Conservation (phyloP, 306 rosid species). For the Cucurbita maxima region DNA sequence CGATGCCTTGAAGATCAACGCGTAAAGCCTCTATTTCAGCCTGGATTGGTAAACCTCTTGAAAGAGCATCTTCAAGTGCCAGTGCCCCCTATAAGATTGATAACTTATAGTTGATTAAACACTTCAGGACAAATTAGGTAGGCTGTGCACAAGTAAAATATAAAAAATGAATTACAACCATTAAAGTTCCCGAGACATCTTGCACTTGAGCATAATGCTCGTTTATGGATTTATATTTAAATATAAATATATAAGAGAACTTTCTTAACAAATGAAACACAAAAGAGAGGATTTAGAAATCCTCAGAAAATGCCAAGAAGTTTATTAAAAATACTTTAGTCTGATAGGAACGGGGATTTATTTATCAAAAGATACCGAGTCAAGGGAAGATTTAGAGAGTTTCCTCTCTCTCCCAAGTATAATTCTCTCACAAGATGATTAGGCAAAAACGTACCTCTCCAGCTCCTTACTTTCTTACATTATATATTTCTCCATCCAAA, state of each 20-base stretch:
- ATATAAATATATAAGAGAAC: not conserved
- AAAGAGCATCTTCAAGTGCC: slow-evolving; percentile 78
- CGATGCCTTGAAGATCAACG: slow-evolving; percentile 50
- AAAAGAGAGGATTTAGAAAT: not conserved
- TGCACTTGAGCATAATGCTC: not conserved
- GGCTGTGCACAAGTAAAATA: not conserved
- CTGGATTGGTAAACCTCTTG: slow-evolving; percentile 77
- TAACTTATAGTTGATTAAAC: slow-evolving; percentile 9
- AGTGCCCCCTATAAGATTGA: slow-evolving; percentile 68
- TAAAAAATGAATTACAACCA: not conserved
- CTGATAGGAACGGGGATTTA: too few relatives aligned
- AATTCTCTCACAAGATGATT: too few relatives aligned
- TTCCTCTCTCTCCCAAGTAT: not conserved
- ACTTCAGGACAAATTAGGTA: slow-evolving; percentile 4
- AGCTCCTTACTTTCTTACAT: not conserved
- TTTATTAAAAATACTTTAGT: not conserved
- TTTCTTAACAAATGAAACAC: not conserved
- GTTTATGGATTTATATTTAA: not conserved
- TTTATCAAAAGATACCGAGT: not conserved
- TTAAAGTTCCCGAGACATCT: not conserved
- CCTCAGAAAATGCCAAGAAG: not conserved
- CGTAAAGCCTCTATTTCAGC: slow-evolving; percentile 57
- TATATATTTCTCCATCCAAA: not conserved
- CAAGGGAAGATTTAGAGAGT: not conserved
- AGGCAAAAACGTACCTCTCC: too few relatives aligned